Evolutionary conservation across 805 yeast genomes (phyloP).

Genomic region (Candida khao-thaluensis): DNA sequence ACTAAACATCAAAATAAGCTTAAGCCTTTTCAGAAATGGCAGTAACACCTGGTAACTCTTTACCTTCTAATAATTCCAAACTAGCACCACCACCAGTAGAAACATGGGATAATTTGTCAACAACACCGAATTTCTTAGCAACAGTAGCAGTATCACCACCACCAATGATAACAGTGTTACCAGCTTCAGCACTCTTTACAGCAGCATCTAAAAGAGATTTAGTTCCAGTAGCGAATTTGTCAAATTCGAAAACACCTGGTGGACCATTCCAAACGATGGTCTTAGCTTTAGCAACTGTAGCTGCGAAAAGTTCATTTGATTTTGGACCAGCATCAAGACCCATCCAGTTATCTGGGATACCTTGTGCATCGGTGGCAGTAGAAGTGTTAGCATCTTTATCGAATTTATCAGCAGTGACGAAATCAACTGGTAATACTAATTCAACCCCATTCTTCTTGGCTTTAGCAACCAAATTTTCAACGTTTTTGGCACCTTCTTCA

Average conservation of each 20-base stretch:
- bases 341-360: slow-evolving; percentile 93
- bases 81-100: slow-evolving; percentile 99
- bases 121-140: slow-evolving; percentile 97
- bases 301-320: slow-evolving; percentile 74
- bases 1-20: background rate
- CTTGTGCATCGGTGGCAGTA: slow-evolving; percentile 81
- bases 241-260: slow-evolving; percentile 99
- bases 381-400: slow-evolving; percentile 86
- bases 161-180: slow-evolving; percentile 95
- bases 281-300: slow-evolving; percentile 87
- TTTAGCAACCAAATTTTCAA: slow-evolving; percentile 87
- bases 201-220: slow-evolving; percentile 85
- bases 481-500: slow-evolving; percentile 92
- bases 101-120: slow-evolving; percentile 94
- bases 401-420: slow-evolving; percentile 92
- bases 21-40: slow-evolving; percentile 72
- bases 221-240: slow-evolving; percentile 87
- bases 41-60: slow-evolving; percentile 95
- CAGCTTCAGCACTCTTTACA: slow-evolving; percentile 80
- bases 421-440: slow-evolving; percentile 92
- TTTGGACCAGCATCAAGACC: slow-evolving; percentile 97
- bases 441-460: slow-evolving; percentile 96
- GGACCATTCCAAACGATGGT: slow-evolving; percentile 99
- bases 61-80: slow-evolving; percentile 97
- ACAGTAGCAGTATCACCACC: slow-evolving; percentile 99